Percentiles rank a stretch among this genome's conserved stretches.
These are phyloP conservation scores for Paramyrothecium sp. DNA, from an alignment of 2,329 filamentous ascomycete genomes.

Conservation along the genomic window DNA sequence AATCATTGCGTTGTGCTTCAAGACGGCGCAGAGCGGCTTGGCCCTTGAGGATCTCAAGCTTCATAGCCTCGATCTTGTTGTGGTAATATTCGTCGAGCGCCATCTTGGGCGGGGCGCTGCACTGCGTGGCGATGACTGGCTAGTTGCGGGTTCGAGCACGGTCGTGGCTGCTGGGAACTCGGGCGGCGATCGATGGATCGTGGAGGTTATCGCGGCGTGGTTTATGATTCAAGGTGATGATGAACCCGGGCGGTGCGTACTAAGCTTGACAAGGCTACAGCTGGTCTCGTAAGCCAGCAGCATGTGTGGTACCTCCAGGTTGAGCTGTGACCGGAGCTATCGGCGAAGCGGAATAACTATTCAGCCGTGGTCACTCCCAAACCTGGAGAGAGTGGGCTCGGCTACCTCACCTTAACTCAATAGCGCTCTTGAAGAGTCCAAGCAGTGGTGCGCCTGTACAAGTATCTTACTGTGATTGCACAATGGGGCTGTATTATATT, in stretches of 20 bases:
- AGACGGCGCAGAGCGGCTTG: conserved; percentile 92
- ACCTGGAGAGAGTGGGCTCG: not conserved
- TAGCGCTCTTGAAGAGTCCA: too few relatives aligned
- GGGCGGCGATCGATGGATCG: conserved; percentile 25
- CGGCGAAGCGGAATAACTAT: not conserved
- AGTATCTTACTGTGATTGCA: not conserved
- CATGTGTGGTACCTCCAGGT: conserved; percentile 12
- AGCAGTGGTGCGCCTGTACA: too few relatives aligned
- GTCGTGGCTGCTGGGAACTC: not conserved
- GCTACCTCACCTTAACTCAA: not conserved
- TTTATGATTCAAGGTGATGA: conserved; percentile 2
- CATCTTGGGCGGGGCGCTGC: conserved; percentile 59
- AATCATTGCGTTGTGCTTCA: conserved; percentile 98
- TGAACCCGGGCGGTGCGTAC: conserved; percentile 24
- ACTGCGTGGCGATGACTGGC: not conserved
- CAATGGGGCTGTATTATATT: not conserved
- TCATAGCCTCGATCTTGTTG: conserved; percentile 99
- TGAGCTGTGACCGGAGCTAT: not conserved
- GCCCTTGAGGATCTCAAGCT: conserved; percentile 99
- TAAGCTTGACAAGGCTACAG: conserved; percentile 32
- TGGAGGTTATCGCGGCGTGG: not conserved
- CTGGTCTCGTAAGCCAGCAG: conserved; percentile 30
- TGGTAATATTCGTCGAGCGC: conserved; percentile 99
- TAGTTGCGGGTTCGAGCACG: not conserved
- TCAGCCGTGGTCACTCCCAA: not conserved